Base-by-base conservation (phyloP, 192 early-diverging fungal species). In the Gamsiella multidivaricata region DNA sequence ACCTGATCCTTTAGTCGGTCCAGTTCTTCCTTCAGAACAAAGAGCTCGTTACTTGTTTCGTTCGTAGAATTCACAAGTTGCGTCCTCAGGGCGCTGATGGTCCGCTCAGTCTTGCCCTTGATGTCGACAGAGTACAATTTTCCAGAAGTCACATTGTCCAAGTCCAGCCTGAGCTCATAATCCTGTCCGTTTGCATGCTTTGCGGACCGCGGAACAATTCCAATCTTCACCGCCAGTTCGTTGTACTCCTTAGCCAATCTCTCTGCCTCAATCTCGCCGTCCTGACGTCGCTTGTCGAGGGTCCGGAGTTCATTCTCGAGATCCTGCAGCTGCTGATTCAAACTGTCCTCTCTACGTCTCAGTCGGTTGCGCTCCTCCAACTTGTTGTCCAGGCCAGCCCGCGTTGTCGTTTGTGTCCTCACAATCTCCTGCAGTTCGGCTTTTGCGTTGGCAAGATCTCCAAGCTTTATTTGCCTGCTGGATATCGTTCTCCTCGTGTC, bases 141-240 rank as follows among this genome's bases (percentile, higher is more conserved):
- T 25, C 60, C 66, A 17, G 65, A 54, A 1, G 22, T 25, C 4
- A 61, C 65, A 15, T 51, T 64, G 3, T 78, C 74, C 23, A 69
- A 23, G 45, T 63, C 45, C 25, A 78, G 61, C 17, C 46, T 39
- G 20, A 78, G n/a, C 28, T 78, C 74, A 26, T 52, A 69, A 36
- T 78, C 65, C 51, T 69, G 65, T 2, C 74, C 74, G 18, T 26
- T 41, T 1, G 74, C 65, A 63, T 78, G 53, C 25, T 78, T 78
- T 0, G 54, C 74, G 23, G 74, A 63, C 25, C 20, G 28, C 0
- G 74, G 74, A 0, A 78, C 54, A n/a, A 78, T 63, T 5, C 74
- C 74, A 43, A 68, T 58, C 28, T 62, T 68, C 36, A 64, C 54
- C 54, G 74, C 74, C 29, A 78, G 28, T 11, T 41, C 36, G 43